These are phyloP conservation scores for Phyllosticta capitalensis DNA, from an alignment of 2,329 filamentous ascomycete genomes.

Conservation along the genomic window DNA sequence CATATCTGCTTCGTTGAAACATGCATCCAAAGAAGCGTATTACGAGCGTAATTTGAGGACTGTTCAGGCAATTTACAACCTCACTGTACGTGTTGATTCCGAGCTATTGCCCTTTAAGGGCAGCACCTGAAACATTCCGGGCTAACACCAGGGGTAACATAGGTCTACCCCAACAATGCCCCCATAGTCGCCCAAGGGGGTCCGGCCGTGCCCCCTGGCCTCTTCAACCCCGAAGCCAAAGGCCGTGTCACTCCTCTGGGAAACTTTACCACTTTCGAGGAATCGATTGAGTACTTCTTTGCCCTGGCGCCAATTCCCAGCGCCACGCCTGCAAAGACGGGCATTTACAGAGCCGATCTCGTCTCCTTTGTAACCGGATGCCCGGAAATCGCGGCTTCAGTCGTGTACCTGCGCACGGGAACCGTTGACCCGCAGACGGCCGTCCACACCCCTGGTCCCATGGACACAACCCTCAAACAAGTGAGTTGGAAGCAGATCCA, in stretches of 20 bases:
- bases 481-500: too few relatives aligned
- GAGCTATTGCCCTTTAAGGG: too few relatives aligned
- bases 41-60: constrained; percentile 28
- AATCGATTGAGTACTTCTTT: constrained; percentile 39
- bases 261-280: constrained; percentile 33
- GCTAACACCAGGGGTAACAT: background rate
- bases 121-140: background rate
- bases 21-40: constrained; percentile 1
- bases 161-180: constrained; percentile 28
- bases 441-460: background rate
- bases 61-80: constrained; percentile 31
- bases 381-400: constrained; percentile 27
- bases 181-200: constrained; percentile 27
- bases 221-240: constrained; percentile 30
- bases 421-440: background rate
- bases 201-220: constrained; percentile 27
- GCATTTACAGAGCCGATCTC: constrained; percentile 16
- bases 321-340: constrained; percentile 18
- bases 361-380: constrained; percentile 27
- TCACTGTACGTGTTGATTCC: constrained; percentile 20
- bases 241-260: constrained; percentile 35
- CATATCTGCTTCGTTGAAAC: background rate
- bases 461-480: background rate
- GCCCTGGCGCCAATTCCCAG: constrained; percentile 30
- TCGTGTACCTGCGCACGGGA: constrained; percentile 25